phyloP scores from a whole-genome alignment of 176 grass and related monocot genomes.

The Rhynchospora tenuis region DNA sequence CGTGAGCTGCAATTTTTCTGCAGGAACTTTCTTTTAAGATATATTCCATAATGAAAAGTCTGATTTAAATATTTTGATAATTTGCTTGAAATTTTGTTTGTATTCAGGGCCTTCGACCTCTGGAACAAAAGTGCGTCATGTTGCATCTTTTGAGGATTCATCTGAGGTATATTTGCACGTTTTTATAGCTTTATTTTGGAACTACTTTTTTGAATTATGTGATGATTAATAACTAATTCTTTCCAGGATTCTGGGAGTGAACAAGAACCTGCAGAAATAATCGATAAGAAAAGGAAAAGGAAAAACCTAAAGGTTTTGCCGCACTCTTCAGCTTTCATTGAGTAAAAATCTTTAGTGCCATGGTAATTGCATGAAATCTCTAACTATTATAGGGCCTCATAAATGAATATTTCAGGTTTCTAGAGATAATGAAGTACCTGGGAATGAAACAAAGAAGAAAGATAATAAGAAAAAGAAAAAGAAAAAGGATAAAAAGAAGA shows the following conservation, averaged over 20 bases:
- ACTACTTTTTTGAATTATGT: background rate
- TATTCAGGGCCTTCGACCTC: constrained; percentile 51
- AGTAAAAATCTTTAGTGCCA: background rate
- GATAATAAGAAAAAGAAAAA: constrained; percentile 47
- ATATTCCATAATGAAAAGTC: background rate
- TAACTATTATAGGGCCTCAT: background rate
- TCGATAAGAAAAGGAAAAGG: constrained; percentile 43
- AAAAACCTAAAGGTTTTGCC: constrained; percentile 23
- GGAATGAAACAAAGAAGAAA: constrained; percentile 10
- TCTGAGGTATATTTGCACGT: constrained; percentile 44
- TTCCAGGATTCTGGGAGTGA: constrained; percentile 38
- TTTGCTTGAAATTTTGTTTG: constrained; percentile 15
- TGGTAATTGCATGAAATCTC: background rate
- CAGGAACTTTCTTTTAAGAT: background rate
- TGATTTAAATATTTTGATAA: background rate
- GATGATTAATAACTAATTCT: background rate
- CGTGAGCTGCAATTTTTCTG: background rate
- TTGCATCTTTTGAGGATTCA: constrained; percentile 63
- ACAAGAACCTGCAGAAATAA: constrained; percentile 26
- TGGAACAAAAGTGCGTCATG: constrained; percentile 62
- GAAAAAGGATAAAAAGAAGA: constrained; percentile 45
- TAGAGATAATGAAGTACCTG: constrained; percentile 29
- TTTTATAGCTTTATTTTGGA: background rate
- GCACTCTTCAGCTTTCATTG: background rate
- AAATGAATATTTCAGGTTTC: constrained; percentile 28